Percentiles rank a stretch among this genome's conserved stretches.
Conservation (phyloP, 441 rosid genomes). For the Aquilaria agallochum region DNA sequence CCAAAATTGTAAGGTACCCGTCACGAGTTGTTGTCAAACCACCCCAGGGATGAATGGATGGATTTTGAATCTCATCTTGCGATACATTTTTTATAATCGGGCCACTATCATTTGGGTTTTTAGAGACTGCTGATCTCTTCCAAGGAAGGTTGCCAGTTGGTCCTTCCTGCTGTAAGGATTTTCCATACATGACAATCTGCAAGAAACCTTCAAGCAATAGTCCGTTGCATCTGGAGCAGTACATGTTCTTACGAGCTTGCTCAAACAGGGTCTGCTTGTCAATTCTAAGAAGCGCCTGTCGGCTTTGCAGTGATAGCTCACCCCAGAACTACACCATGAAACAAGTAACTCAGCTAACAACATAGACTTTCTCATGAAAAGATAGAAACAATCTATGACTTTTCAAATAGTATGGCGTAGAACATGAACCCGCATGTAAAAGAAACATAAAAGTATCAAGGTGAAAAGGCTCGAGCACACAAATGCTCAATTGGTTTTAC, state of each 20-base stretch:
- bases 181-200: slow-evolving; percentile 87
- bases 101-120: slow-evolving; percentile 36
- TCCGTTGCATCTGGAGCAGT: slow-evolving; percentile 93
- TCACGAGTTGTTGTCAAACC: slow-evolving; percentile 80
- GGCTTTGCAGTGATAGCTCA: slow-evolving; percentile 53
- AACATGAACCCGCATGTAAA: slow-evolving; percentile 2
- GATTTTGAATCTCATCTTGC: slow-evolving; percentile 72
- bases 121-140: slow-evolving; percentile 31
- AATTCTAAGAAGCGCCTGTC: slow-evolving; percentile 68
- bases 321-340: slow-evolving; percentile 65
- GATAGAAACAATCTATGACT: too few relatives aligned
- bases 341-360: background rate
- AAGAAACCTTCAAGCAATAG: slow-evolving; percentile 78
- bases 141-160: slow-evolving; percentile 31
- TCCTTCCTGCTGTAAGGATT: slow-evolving; percentile 67
- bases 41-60: slow-evolving; percentile 92
- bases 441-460: background rate
- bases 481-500: too few relatives aligned
- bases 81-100: slow-evolving; percentile 30
- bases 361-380: too few relatives aligned
- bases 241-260: slow-evolving; percentile 93
- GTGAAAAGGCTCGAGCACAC: too few relatives aligned
- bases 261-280: slow-evolving; percentile 87
- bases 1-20: slow-evolving; percentile 76
- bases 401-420: too few relatives aligned